These are phyloP conservation scores for Phalaenopsis aphrodite DNA, from an alignment of 106 monocot species.

Conservation along the genomic window DNA sequence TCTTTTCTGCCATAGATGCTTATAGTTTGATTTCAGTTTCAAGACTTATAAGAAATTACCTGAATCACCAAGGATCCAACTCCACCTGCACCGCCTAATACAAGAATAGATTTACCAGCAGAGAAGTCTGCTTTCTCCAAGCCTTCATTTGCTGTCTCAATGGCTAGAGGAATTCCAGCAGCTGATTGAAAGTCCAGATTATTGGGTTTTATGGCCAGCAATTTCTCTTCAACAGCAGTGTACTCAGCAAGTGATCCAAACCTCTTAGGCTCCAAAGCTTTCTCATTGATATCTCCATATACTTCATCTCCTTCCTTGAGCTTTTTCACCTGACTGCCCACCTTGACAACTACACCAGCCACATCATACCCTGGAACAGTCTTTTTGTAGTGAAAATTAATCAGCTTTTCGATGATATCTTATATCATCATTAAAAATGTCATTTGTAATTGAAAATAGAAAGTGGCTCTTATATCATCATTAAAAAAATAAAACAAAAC, in stretches of 20 bases:
- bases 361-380: conserved; percentile 97
- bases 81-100: conserved; percentile 88
- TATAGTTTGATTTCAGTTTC: background rate
- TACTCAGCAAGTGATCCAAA: conserved; percentile 84
- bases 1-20: background rate
- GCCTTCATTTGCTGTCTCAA: conserved; percentile 79
- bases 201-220: conserved; percentile 67
- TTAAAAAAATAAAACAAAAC: too few species aligned
- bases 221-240: conserved; percentile 84
- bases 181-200: conserved; percentile 66
- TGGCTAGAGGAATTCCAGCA: conserved; percentile 73
- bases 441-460: too few species aligned
- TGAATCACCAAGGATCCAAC: conserved; percentile 92
- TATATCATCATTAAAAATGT: too few species aligned
- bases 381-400: background rate
- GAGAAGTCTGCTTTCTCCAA: conserved; percentile 62
- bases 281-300: conserved; percentile 78
- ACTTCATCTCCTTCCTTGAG: conserved; percentile 98
- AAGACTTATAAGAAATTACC: conserved; percentile 21
- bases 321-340: conserved; percentile 61
- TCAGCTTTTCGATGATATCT: too few species aligned
- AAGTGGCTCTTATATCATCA: too few species aligned
- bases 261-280: conserved; percentile 75
- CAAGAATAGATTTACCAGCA: conserved; percentile 80
- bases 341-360: conserved; percentile 84